Conservation (phyloP, 164 flowering plant species). For the Malania oleifera region DNA sequence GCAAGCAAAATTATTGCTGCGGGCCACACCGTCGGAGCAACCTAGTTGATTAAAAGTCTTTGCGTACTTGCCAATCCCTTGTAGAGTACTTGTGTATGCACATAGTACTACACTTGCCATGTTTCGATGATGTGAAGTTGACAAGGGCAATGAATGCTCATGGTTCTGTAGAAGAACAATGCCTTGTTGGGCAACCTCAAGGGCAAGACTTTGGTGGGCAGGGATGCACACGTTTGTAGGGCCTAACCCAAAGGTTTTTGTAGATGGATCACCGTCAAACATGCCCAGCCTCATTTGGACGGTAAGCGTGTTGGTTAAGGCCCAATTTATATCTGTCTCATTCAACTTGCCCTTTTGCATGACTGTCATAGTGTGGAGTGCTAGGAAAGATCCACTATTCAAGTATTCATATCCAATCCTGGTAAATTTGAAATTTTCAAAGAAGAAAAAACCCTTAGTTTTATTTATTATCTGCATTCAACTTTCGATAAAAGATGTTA, state of each 20-base stretch:
- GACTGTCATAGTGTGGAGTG: conserved; percentile 56
- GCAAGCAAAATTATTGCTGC: conserved; percentile 31
- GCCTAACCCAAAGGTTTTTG: conserved; percentile 61
- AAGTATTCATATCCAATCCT: conserved; percentile 96
- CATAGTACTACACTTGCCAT: conserved; percentile 57
- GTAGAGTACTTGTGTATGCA: conserved; percentile 52
- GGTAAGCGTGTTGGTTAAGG: conserved; percentile 53
- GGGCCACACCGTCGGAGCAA: conserved; percentile 36
- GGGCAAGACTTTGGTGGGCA: conserved; percentile 62
- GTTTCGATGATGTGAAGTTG: conserved; percentile 34
- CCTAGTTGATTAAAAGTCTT: conserved; percentile 46
- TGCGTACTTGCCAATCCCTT: conserved; percentile 50
- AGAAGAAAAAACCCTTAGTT: no score
- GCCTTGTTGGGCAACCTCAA: conserved; percentile 91
- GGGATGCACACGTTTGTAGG: conserved; percentile 59
- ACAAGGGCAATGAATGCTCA: conserved; percentile 54
- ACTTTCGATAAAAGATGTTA: not conserved
- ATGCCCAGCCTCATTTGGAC: conserved; percentile 96
- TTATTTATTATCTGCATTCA: not conserved
- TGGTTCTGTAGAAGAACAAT: conserved; percentile 75
- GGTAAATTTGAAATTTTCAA: not conserved
- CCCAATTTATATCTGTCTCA: conserved; percentile 49
- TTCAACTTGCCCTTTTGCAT: conserved; percentile 39
- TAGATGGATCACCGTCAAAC: conserved; percentile 73
- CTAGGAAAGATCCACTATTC: conserved; percentile 89